phyloP scores from a whole-genome alignment of 768 basidiomycete genomes.

The Pleurotus djamor region DNA sequence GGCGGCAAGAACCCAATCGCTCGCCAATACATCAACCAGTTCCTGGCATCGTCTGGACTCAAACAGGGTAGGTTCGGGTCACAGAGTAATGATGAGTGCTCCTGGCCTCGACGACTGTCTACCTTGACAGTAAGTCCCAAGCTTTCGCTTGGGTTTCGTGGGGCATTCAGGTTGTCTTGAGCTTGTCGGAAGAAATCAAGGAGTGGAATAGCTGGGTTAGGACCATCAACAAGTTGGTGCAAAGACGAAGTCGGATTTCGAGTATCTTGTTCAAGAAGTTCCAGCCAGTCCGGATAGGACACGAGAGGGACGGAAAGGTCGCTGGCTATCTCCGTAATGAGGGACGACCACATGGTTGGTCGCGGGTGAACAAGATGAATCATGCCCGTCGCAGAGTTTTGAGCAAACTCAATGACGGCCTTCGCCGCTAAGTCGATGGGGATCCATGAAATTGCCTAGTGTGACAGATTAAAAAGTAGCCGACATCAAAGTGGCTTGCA shows the following conservation, averaged over 20 bases:
- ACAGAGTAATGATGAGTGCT: not conserved
- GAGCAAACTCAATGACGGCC: constrained; percentile 24
- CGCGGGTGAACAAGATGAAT: constrained; percentile 27
- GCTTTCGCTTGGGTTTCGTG: not conserved
- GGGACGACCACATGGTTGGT: constrained; percentile 21
- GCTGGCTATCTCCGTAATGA: constrained; percentile 14
- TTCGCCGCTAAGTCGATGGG: constrained; percentile 23
- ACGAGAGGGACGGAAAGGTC: constrained; percentile 23
- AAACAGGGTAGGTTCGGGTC: not conserved
- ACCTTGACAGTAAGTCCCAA: not conserved
- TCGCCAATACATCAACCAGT: too few relatives aligned
- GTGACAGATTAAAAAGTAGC: not conserved
- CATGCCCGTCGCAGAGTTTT: constrained; percentile 9
- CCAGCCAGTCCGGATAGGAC: constrained; percentile 26
- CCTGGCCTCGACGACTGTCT: not conserved
- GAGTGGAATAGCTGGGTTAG: not conserved
- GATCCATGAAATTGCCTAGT: constrained; percentile 21
- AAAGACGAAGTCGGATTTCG: not conserved
- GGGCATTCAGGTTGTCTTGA: not conserved
- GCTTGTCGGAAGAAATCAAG: not conserved
- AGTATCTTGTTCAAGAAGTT: constrained; percentile 14
- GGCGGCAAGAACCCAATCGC: too few relatives aligned
- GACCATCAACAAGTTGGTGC: not conserved
- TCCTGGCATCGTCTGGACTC: too few relatives aligned
- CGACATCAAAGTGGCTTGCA: not conserved